Base-by-base conservation (phyloP, 331 rosid species). In the Quercus tomentella region DNA sequence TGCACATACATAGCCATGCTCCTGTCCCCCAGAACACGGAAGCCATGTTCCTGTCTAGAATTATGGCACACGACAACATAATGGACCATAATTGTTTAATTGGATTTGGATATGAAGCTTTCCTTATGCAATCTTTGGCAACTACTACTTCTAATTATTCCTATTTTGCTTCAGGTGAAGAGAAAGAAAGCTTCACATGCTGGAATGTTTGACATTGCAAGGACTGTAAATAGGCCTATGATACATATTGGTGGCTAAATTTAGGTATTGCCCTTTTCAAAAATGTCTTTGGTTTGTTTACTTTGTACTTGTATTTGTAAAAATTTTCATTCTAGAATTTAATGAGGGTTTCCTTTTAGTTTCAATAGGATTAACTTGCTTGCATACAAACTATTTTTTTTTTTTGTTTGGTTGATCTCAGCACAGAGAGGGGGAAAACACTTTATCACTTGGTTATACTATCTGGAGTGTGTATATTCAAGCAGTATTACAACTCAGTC, bases 121-220 rank as follows among this genome's bases (percentile, higher is more conserved):
- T 20, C 52, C 23, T 7, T 28, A 33, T 35, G 52, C 4, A 2
- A 67, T 67, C 23, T 33, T 33, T 67, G 49, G 43, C 26, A n/a
- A 30, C 7, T 65, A 17, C 30, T 3, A 4, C 23, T 54, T 33
- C 37, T 26, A 22, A 28, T 6, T 28, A 65, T 15, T 31, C 49
- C 16, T 18, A 23, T 67, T 75, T 67, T 73, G 69, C 22, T 70
- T 33, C 78, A 95, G 98, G 97, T 95, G 86, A 95, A 92, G 87
- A 91, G 87, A 87, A 95, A 95, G 90, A 95, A 95, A 87, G 92
- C 97, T 76, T 89, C 96, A 22, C 99, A 95, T 81, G 97, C 98
- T 33, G 97, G 97, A 30, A 95, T 95, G 98, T 90, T 92, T 60
- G 96, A 95, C 80, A 81, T 95, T 75, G 97, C 97, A 17, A 93